A percentile compares a stretch with the other conserved stretches of the same genome.
These are phyloP conservation scores for Petrea volubilis DNA, from an alignment of 257 asterid species.

Conservation along the genomic window DNA sequence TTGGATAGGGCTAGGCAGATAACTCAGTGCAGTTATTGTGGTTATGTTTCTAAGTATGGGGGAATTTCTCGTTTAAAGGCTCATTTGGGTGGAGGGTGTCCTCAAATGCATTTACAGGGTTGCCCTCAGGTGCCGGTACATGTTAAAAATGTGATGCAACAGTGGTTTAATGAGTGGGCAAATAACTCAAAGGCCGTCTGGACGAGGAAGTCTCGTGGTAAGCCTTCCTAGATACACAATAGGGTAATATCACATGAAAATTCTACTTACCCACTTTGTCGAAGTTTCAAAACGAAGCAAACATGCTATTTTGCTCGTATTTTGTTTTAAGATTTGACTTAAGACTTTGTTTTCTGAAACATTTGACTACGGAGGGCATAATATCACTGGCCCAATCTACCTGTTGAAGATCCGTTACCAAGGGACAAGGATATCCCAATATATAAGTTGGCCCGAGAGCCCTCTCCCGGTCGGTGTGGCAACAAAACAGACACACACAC, in stretches of 20 bases:
- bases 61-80: constrained; percentile 60
- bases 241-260: neutral
- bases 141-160: constrained; percentile 43
- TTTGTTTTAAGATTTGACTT: neutral
- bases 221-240: constrained; percentile 13
- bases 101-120: constrained; percentile 42
- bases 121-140: constrained; percentile 50
- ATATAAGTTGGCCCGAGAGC: too few relatives aligned
- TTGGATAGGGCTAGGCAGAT: constrained; percentile 53
- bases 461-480: too few relatives aligned
- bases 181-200: constrained; percentile 38
- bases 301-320: neutral
- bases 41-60: constrained; percentile 46
- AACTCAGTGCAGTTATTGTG: constrained; percentile 50
- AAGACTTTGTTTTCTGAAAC: too few relatives aligned
- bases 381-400: too few relatives aligned
- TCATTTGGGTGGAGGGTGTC: constrained; percentile 56
- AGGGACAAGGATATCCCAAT: too few relatives aligned
- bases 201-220: constrained; percentile 38
- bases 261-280: neutral
- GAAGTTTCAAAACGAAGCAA: neutral
- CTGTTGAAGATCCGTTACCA: too few relatives aligned
- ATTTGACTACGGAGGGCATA: too few relatives aligned
- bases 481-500: too few relatives aligned
- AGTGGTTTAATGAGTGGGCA: constrained; percentile 48